These are phyloP conservation scores for Metschnikowia noctiluminum DNA, from an alignment of 805 yeast genomes.

Conservation along the genomic window DNA sequence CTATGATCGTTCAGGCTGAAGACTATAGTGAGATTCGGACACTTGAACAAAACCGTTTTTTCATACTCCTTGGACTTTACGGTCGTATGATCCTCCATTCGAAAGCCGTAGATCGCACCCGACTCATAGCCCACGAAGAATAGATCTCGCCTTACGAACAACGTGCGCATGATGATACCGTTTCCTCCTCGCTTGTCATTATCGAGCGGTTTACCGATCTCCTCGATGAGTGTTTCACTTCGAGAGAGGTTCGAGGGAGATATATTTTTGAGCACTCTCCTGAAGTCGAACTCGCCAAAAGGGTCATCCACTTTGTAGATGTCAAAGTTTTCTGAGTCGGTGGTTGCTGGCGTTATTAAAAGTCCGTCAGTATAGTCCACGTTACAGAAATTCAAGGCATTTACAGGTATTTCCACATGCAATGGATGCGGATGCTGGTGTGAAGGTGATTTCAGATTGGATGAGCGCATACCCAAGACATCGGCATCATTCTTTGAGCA, in stretches of 20 bases:
- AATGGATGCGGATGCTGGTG: slow-evolving; percentile 17
- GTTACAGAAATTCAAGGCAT: slow-evolving; percentile 69
- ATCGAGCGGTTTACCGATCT: slow-evolving; percentile 4
- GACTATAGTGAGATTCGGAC: slow-evolving; percentile 18
- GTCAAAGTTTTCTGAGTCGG: slow-evolving; percentile 62
- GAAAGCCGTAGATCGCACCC: slow-evolving; percentile 47
- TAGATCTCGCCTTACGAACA: slow-evolving; percentile 29
- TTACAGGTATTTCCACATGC: slow-evolving; percentile 56
- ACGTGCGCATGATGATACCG: slow-evolving; percentile 67
- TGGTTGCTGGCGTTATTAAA: slow-evolving; percentile 60
- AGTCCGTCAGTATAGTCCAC: slow-evolving; percentile 29
- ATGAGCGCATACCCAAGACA: neutral
- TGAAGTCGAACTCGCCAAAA: slow-evolving; percentile 17
- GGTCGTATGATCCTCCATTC: slow-evolving; percentile 16
- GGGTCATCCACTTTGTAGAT: slow-evolving; percentile 42
- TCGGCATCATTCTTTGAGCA: slow-evolving; percentile 7
- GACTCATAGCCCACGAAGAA: slow-evolving; percentile 68
- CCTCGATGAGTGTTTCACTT: slow-evolving; percentile 8
- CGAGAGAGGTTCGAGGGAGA: slow-evolving; percentile 11
- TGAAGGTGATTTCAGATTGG: neutral
- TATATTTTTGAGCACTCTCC: slow-evolving; percentile 33
- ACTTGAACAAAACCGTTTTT: slow-evolving; percentile 25
- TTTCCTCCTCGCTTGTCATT: slow-evolving; percentile 26
- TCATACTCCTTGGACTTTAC: slow-evolving; percentile 2
- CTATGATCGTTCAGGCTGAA: slow-evolving; percentile 33